phyloP scores from a whole-genome alignment of 257 asterid genomes.

The Scutellaria minor region DNA sequence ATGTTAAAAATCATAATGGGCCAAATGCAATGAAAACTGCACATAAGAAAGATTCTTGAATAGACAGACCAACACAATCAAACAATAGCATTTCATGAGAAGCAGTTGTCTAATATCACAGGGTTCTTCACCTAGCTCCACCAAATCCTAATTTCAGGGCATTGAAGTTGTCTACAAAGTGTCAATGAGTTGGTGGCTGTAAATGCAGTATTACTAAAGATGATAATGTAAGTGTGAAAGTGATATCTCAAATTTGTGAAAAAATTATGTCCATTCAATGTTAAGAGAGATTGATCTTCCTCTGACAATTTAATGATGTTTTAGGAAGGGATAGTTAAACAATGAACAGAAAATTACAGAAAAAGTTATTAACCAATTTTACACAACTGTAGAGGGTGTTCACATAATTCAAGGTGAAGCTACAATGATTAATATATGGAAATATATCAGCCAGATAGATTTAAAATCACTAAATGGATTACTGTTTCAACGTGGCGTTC shows the following conservation, averaged over 20 bases:
- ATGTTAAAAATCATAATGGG: neutral
- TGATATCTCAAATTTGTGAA: neutral
- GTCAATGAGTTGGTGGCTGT: neutral
- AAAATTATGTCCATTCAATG: no score
- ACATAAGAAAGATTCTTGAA: constrained; percentile 3
- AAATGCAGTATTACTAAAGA: neutral
- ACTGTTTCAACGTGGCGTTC: neutral
- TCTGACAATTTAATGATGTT: neutral
- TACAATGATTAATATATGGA: neutral
- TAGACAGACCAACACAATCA: neutral
- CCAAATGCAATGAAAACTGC: neutral
- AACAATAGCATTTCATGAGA: neutral
- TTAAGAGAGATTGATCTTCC: no score
- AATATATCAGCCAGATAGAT: neutral
- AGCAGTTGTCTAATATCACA: neutral
- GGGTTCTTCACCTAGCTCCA: neutral
- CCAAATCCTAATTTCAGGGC: neutral
- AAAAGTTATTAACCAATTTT: neutral
- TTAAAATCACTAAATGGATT: neutral
- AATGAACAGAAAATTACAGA: neutral
- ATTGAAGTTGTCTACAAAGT: constrained; percentile 4
- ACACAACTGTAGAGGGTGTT: constrained; percentile 11
- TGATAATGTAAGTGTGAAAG: neutral
- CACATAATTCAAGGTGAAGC: neutral
- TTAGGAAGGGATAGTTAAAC: neutral